A percentile compares a stretch with the other conserved stretches of the same genome.
These are phyloP conservation scores for Drosera capensis DNA, from an alignment of 148 eudicot species.

Conservation along the genomic window DNA sequence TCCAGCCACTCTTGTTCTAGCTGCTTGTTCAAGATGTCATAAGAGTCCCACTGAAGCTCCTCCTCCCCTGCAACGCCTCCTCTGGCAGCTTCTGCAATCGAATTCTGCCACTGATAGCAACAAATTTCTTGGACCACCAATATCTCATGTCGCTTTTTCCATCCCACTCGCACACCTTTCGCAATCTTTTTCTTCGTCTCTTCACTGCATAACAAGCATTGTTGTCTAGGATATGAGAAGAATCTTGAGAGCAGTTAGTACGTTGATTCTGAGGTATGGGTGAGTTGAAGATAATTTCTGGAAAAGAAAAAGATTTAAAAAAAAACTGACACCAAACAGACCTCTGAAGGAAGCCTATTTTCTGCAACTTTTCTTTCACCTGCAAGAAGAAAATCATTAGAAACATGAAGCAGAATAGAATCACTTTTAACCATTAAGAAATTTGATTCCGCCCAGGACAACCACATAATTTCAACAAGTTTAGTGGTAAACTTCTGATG, in stretches of 20 bases:
- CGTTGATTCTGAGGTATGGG: neutral
- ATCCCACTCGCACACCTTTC: constrained; percentile 54
- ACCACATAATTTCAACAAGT: too few species aligned
- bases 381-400: constrained; percentile 17
- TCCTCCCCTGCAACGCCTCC: constrained; percentile 51
- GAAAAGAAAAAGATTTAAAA: neutral
- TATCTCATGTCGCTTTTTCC: constrained; percentile 63
- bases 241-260: neutral
- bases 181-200: constrained; percentile 75
- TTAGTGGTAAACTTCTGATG: too few species aligned
- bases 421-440: neutral
- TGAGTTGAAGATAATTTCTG: neutral
- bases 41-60: constrained; percentile 83
- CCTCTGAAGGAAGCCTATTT: constrained; percentile 74
- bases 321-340: constrained; percentile 6
- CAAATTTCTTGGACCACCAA: constrained; percentile 57
- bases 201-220: constrained; percentile 25
- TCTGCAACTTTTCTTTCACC: constrained; percentile 72
- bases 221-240: neutral
- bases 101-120: constrained; percentile 58
- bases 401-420: neutral
- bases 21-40: constrained; percentile 37
- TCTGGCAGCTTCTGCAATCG: constrained; percentile 67
- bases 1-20: constrained; percentile 57
- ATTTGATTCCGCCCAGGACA: neutral